Conservation (phyloP, 192 early-diverging fungal genomes). For the Coemansia guatemalensis region DNA sequence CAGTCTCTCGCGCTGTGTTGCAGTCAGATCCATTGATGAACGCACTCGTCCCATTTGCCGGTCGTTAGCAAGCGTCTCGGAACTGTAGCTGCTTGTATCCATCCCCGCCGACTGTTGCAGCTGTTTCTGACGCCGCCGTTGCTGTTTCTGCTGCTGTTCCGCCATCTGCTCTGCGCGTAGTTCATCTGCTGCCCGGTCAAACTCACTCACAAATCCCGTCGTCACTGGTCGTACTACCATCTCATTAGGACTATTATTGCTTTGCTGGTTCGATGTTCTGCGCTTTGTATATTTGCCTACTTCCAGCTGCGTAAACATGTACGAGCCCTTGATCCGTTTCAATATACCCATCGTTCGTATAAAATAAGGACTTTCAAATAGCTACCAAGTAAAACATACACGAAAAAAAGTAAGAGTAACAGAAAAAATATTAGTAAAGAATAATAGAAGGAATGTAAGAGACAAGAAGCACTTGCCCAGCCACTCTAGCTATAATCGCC, state of each 20-base stretch:
- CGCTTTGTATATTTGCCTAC: constrained; percentile 59
- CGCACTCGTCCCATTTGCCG: constrained; percentile 5
- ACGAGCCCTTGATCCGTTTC: constrained; percentile 53
- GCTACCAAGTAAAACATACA: background rate
- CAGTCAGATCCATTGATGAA: constrained; percentile 41
- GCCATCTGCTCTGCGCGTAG: constrained; percentile 16
- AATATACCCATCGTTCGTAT: constrained; percentile 45
- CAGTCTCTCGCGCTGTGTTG: constrained; percentile 23
- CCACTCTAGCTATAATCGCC: background rate
- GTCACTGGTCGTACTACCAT: constrained; percentile 9
- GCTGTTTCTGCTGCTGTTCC: constrained; percentile 10
- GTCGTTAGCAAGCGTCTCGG: constrained; percentile 14
- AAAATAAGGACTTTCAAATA: no score
- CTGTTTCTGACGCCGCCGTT: constrained; percentile 2
- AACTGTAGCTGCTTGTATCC: constrained; percentile 6
- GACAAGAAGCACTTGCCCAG: background rate
- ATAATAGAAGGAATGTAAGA: background rate
- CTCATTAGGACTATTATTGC: background rate
- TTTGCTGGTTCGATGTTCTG: constrained; percentile 7
- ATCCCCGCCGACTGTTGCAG: background rate
- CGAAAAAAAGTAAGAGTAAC: background rate
- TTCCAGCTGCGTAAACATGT: constrained; percentile 55
- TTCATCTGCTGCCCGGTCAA: constrained; percentile 41
- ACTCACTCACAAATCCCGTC: constrained; percentile 36
- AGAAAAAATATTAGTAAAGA: constrained; percentile 1